Conservation (phyloP, 2,329 filamentous ascomycete species). For the Phialocephala sp. region DNA sequence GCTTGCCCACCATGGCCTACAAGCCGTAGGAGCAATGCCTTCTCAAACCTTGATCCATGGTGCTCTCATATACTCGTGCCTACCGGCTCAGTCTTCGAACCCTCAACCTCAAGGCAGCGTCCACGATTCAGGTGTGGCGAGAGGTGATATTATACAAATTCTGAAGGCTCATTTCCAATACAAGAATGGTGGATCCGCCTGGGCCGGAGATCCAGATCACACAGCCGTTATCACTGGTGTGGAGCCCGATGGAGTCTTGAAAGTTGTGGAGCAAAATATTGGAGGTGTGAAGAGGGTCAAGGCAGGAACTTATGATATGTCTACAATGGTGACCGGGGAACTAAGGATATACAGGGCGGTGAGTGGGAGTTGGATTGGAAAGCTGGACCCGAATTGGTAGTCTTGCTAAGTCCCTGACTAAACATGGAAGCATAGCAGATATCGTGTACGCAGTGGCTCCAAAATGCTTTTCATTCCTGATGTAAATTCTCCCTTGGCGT, state of each 20-base stretch:
- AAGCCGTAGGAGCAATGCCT: constrained; percentile 39
- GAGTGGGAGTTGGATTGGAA: constrained; percentile 38
- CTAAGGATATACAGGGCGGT: constrained; percentile 43
- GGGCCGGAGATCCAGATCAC: constrained; percentile 44
- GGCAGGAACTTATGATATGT: constrained; percentile 39
- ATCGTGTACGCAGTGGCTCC: background rate
- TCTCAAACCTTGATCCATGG: constrained; percentile 44
- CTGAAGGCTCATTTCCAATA: constrained; percentile 40
- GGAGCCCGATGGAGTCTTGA: constrained; percentile 36
- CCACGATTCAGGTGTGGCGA: constrained; percentile 37
- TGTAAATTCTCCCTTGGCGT: background rate
- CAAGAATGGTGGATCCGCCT: constrained; percentile 36
- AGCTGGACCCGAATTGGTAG: constrained; percentile 40
- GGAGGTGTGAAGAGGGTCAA: constrained; percentile 41
- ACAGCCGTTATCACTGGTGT: constrained; percentile 43
- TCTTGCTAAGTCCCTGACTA: background rate
- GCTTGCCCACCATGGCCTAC: constrained; percentile 42
- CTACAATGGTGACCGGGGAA: constrained; percentile 41
- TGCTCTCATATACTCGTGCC: constrained; percentile 41
- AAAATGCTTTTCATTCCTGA: background rate
- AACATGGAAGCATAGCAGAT: background rate
- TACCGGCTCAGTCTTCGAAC: constrained; percentile 30
- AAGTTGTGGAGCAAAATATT: constrained; percentile 44
- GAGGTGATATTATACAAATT: constrained; percentile 47
- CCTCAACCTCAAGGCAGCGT: constrained; percentile 35